Conservation (phyloP, 345 rosid species). For the Citrus sp. region DNA sequence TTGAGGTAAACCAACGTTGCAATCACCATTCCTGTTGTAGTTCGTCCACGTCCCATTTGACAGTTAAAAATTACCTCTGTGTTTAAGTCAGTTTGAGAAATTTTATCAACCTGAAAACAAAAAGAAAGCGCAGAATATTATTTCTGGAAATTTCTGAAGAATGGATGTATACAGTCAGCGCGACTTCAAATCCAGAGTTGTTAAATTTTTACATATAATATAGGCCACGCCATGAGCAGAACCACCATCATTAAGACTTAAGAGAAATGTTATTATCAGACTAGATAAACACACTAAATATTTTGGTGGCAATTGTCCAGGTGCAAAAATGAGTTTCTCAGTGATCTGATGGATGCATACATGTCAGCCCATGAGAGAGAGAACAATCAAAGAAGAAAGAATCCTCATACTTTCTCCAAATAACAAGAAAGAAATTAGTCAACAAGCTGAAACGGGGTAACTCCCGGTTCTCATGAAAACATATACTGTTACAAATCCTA, state of each 20-base stretch:
- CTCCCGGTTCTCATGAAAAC: not conserved
- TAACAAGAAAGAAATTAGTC: not conserved
- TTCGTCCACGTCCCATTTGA: constrained; percentile 99
- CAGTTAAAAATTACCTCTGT: constrained; percentile 88
- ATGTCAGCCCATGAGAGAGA: not conserved
- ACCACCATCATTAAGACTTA: not conserved
- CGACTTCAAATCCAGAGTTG: not conserved
- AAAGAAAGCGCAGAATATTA: constrained; percentile 9
- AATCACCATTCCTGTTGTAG: constrained; percentile 99
- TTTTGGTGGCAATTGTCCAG: not conserved
- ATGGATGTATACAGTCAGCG: not conserved
- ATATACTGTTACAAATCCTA: not conserved
- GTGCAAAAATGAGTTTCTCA: not conserved
- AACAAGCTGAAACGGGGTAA: not conserved
- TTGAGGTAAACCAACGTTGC: constrained; percentile 90
- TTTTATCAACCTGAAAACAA: constrained; percentile 69
- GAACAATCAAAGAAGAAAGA: not conserved
- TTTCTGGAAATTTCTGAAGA: not conserved
- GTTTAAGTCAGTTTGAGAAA: constrained; percentile 66
- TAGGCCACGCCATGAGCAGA: not conserved
- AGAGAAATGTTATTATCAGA: not conserved
- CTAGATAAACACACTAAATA: not conserved
- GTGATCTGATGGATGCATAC: not conserved
- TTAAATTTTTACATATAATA: not conserved
- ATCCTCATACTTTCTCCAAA: not conserved